phyloP scores from a whole-genome alignment of 805 yeast genomes.

The Clavispora santaluciae region DNA sequence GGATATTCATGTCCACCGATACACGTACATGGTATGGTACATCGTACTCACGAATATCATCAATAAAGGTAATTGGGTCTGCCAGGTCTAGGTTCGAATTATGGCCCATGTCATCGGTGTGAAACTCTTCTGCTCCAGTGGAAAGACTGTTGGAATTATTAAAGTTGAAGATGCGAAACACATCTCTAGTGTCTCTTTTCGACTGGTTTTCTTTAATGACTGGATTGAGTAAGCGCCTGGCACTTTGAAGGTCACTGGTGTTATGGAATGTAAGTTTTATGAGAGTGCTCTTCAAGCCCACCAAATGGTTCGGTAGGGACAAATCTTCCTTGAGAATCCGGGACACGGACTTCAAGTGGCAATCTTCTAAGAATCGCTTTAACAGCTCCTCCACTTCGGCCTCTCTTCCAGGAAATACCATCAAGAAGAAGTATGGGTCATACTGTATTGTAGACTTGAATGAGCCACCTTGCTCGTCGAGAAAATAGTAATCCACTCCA shows the following conservation, averaged over 20 bases:
- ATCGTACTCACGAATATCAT: slow-evolving; percentile 88
- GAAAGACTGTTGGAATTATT: slow-evolving; percentile 22
- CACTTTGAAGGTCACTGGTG: slow-evolving; percentile 66
- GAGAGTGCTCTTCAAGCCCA: slow-evolving; percentile 65
- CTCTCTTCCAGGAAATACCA: slow-evolving; percentile 56
- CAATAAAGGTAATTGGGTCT: slow-evolving; percentile 62
- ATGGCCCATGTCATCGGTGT: slow-evolving; percentile 1
- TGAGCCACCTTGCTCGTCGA: slow-evolving; percentile 95
- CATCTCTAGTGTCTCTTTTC: slow-evolving; percentile 57
- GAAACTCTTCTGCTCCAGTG: slow-evolving; percentile 5
- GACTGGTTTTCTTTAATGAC: slow-evolving; percentile 63
- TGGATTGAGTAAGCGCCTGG: slow-evolving; percentile 66
- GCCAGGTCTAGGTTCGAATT: slow-evolving; percentile 12
- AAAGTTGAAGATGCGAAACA: slow-evolving; percentile 55
- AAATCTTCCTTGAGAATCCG: slow-evolving; percentile 74
- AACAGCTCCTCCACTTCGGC: slow-evolving; percentile 83
- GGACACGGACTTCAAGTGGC: slow-evolving; percentile 48
- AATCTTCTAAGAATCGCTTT: slow-evolving; percentile 59
- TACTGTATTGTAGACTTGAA: slow-evolving; percentile 80
- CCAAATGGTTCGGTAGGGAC: slow-evolving; percentile 75
- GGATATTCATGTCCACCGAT: slow-evolving; percentile 78
- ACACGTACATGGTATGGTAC: slow-evolving; percentile 97
- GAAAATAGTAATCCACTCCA: slow-evolving; percentile 90
- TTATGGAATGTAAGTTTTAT: slow-evolving; percentile 72
- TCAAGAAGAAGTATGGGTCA: slow-evolving; percentile 82